A percentile compares a stretch with the other conserved stretches of the same genome.
phyloP scores from a whole-genome alignment of 306 rosid genomes.

The Cicer judaicum region DNA sequence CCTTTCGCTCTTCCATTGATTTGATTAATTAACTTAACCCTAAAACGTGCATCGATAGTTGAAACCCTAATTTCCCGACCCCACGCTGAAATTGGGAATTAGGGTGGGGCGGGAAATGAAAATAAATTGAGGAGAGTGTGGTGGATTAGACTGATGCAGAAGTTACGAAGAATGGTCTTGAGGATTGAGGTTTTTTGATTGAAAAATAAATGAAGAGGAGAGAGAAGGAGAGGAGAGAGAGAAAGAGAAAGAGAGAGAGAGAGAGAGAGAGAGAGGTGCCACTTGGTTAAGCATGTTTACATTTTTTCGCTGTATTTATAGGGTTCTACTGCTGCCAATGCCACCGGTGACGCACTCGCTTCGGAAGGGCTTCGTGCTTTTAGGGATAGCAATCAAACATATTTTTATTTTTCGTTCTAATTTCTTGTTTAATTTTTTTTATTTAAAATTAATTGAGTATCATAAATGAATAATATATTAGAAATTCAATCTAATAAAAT shows the following conservation, averaged over 20 bases:
- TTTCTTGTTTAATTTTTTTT: no score
- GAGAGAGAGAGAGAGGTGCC: background rate
- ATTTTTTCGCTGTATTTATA: constrained; percentile 14
- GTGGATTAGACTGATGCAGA: background rate
- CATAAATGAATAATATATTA: no score
- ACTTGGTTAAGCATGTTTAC: background rate
- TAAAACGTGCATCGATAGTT: constrained; percentile 24
- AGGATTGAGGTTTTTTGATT: background rate
- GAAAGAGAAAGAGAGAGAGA: background rate
- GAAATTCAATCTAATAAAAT: no score
- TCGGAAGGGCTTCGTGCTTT: no score
- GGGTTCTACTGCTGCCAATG: background rate
- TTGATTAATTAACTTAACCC: constrained; percentile 37
- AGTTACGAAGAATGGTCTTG: background rate
- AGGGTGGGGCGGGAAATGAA: background rate
- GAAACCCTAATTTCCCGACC: constrained; percentile 43
- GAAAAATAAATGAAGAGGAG: background rate
- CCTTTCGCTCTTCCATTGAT: constrained; percentile 51
- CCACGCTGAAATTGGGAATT: constrained; percentile 7
- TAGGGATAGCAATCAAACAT: no score
- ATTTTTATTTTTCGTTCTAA: no score
- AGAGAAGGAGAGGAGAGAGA: background rate
- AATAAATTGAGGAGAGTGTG: background rate
- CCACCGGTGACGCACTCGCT: no score
- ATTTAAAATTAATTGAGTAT: no score